Percentiles rank a stretch among this genome's conserved stretches.
Conservation (phyloP, 805 yeast species). For the Candida ipomoeae region DNA sequence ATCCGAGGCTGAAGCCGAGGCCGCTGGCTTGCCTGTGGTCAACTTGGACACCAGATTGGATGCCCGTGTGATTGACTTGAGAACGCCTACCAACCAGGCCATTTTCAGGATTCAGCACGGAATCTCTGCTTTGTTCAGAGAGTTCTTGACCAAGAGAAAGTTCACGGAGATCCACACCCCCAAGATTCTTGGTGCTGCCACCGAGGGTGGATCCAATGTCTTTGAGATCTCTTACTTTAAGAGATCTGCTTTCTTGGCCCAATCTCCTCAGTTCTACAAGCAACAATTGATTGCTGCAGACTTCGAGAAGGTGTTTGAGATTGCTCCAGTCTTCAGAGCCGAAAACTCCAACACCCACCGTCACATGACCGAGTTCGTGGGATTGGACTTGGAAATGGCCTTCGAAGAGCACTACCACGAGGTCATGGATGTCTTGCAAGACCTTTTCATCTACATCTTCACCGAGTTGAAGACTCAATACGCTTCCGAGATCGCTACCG, state of each 20-base stretch:
- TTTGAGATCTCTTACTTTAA: slow-evolving; percentile 93
- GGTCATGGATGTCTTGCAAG: slow-evolving; percentile 58
- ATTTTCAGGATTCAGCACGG: slow-evolving; percentile 92
- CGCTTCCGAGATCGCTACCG: slow-evolving; percentile 78
- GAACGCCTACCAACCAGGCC: slow-evolving; percentile 97
- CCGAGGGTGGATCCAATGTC: slow-evolving; percentile 98
- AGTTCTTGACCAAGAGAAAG: slow-evolving; percentile 61
- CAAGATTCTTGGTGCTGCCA: slow-evolving; percentile 88
- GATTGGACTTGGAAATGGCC: slow-evolving; percentile 96
- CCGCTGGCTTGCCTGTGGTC: slow-evolving; percentile 85
- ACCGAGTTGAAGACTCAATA: slow-evolving; percentile 75
- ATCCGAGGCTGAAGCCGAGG: slow-evolving; percentile 91
- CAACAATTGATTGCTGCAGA: slow-evolving; percentile 98
- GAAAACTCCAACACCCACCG: slow-evolving; percentile 99
- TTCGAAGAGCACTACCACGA: slow-evolving; percentile 98
- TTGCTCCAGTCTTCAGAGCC: slow-evolving; percentile 98
- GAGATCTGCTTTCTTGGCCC: slow-evolving; percentile 89
- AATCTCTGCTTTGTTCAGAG: slow-evolving; percentile 83
- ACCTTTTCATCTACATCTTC: slow-evolving; percentile 85
- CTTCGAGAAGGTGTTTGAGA: slow-evolving; percentile 92
- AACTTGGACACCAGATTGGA: slow-evolving; percentile 96
- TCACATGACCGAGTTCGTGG: slow-evolving; percentile 98
- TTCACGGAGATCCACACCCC: slow-evolving; percentile 96
- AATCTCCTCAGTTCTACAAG: slow-evolving; percentile 96
- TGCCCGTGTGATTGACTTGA: slow-evolving; percentile 89